These are phyloP conservation scores for Perkinsus marinus DNA, from an alignment of 169 alveolate genomes.

Conservation along the genomic window DNA sequence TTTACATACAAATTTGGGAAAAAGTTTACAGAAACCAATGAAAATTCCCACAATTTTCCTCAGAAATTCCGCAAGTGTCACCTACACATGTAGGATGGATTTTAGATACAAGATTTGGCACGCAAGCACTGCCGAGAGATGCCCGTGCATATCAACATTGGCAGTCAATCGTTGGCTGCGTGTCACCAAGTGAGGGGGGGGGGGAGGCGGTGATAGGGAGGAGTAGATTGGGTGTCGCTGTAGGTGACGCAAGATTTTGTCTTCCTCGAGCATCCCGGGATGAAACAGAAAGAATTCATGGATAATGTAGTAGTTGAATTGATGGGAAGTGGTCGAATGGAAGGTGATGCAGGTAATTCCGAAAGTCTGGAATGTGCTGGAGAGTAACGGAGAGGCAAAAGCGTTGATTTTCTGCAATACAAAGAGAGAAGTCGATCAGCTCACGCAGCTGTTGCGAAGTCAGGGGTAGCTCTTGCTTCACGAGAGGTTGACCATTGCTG, in stretches of 20 bases:
- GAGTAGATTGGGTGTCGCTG: too few relatives aligned
- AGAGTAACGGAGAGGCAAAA: not conserved
- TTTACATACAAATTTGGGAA: too few relatives aligned
- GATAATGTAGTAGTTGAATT: not conserved
- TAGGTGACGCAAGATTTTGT: not conserved
- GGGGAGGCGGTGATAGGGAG: too few relatives aligned
- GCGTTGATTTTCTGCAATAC: not conserved
- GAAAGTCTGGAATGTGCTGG: not conserved
- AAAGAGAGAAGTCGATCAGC: not conserved
- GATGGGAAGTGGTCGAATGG: not conserved
- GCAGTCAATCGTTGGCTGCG: constrained; percentile 10
- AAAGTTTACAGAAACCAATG: too few relatives aligned
- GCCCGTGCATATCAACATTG: constrained; percentile 45
- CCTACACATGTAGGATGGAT: too few relatives aligned
- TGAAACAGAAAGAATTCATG: not conserved
- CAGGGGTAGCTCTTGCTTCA: not conserved
- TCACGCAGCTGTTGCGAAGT: not conserved
- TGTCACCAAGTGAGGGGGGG: not conserved
- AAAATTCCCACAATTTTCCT: too few relatives aligned
- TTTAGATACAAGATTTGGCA: not conserved
- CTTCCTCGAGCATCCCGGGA: not conserved
- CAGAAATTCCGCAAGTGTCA: too few relatives aligned
- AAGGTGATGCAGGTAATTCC: not conserved
- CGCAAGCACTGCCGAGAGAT: not conserved
- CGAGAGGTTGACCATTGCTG: not conserved